These are phyloP conservation scores for Lepiota venenata DNA, from an alignment of 768 basidiomycete species.

Conservation along the genomic window DNA sequence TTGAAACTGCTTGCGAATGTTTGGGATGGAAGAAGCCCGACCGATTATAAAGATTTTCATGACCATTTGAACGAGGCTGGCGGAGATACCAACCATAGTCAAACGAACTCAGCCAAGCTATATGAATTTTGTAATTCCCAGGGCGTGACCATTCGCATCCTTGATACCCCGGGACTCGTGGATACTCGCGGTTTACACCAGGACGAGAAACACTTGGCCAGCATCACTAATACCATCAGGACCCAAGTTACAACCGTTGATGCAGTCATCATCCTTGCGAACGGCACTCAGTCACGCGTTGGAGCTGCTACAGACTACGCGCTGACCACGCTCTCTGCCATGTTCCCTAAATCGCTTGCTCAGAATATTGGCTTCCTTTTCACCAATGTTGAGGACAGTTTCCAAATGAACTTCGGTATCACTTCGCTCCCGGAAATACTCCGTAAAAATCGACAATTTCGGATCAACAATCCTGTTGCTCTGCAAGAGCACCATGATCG, in stretches of 20 bases:
- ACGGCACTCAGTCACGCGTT: constrained; percentile 22
- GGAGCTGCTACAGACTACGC: constrained; percentile 22
- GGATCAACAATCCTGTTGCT: background rate
- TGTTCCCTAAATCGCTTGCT: constrained; percentile 20
- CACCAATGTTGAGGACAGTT: constrained; percentile 16
- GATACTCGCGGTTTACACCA: constrained; percentile 25
- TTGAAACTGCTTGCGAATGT: too few species aligned
- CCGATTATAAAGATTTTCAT: too few species aligned
- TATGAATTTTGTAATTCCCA: background rate
- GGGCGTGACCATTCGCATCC: constrained; percentile 15
- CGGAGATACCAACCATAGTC: too few species aligned
- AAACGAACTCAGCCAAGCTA: too few species aligned
- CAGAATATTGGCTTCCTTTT: constrained; percentile 23
- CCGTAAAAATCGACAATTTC: too few species aligned
- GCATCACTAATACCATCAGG: constrained; percentile 21
- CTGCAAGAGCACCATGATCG: background rate
- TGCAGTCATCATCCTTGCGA: constrained; percentile 26
- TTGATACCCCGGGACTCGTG: constrained; percentile 28
- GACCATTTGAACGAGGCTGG: too few species aligned
- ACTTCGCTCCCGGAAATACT: constrained; percentile 12
- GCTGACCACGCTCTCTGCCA: constrained; percentile 19
- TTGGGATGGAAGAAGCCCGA: too few species aligned
- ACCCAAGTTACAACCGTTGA: constrained; percentile 17
- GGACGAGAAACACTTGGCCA: constrained; percentile 21
- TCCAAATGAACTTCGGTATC: constrained; percentile 17